Percentiles rank a stretch among this genome's conserved stretches.
Conservation (phyloP, 192 early-diverging fungal genomes). For the Coemansia interrupta region DNA sequence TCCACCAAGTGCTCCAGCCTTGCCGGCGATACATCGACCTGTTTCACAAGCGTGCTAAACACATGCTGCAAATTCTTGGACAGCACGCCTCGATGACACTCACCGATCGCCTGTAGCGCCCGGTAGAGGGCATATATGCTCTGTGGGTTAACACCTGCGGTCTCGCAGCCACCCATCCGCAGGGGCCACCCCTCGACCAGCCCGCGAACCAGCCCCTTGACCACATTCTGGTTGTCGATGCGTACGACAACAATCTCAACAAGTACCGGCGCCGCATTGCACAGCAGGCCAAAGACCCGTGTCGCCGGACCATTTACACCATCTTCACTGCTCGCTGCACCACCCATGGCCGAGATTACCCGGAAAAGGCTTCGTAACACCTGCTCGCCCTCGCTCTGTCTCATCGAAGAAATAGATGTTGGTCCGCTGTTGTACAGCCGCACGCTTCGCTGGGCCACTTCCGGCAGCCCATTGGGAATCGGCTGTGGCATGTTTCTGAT, state of each 20-base stretch:
- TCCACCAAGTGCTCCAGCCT: slow-evolving; percentile 20
- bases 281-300: slow-evolving; percentile 12
- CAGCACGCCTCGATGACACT: slow-evolving; percentile 23
- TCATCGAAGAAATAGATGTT: slow-evolving; percentile 8
- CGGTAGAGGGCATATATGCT: slow-evolving; percentile 22
- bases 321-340: not conserved
- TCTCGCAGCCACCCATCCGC: not conserved
- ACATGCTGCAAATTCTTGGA: slow-evolving; percentile 12
- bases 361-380: slow-evolving; percentile 10
- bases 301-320: not conserved
- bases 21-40: not conserved
- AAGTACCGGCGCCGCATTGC: slow-evolving; percentile 32
- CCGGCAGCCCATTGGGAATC: slow-evolving; percentile 36
- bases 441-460: slow-evolving; percentile 30
- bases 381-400: slow-evolving; percentile 6
- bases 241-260: slow-evolving; percentile 27
- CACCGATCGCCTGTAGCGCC: slow-evolving; percentile 27
- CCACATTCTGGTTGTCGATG: slow-evolving; percentile 11
- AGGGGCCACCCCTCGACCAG: slow-evolving; percentile 34
- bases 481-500: slow-evolving; percentile 50
- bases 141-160: not conserved
- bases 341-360: slow-evolving; percentile 1
- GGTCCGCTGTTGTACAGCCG: slow-evolving; percentile 37
- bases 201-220: slow-evolving; percentile 9
- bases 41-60: slow-evolving; percentile 1